Conservation (phyloP, 2,329 filamentous ascomycete species). For the Hypoxylon rubiginosum region DNA sequence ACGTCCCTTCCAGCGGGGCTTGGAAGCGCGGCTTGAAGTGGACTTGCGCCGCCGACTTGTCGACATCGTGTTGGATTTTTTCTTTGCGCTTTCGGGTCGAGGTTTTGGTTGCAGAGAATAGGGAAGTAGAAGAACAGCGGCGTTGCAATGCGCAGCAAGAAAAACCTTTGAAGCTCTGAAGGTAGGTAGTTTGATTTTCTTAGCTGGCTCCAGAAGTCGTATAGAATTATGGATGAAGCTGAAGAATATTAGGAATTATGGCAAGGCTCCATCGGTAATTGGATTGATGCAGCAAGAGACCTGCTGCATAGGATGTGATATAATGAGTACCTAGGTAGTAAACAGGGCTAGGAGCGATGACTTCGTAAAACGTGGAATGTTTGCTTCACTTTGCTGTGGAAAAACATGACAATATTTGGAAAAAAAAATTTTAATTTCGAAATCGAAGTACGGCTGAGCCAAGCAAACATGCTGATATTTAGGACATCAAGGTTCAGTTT, state of each 20-base stretch:
- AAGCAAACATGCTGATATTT: neutral
- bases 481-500: neutral
- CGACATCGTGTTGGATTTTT: conserved; percentile 2
- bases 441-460: neutral
- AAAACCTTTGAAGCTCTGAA: neutral
- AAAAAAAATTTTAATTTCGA: neutral
- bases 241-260: neutral
- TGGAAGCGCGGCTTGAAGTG: neutral
- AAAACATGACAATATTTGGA: neutral
- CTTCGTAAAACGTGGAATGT: neutral
- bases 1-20: neutral
- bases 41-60: neutral
- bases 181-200: neutral
- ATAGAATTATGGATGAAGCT: neutral
- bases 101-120: neutral
- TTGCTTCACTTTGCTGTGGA: neutral
- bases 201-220: neutral
- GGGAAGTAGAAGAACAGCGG: too few species aligned
- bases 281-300: neutral
- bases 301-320: too few species aligned
- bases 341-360: neutral
- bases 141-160: neutral
- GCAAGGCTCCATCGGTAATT: neutral
- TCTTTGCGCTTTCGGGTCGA: neutral
- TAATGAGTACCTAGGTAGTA: too few species aligned